Evolutionary conservation across 2,329 filamentous ascomycete genomes (phyloP), one percentile per base, ranked within the genome.

Genomic region (Colletotrichum navitas): DNA sequence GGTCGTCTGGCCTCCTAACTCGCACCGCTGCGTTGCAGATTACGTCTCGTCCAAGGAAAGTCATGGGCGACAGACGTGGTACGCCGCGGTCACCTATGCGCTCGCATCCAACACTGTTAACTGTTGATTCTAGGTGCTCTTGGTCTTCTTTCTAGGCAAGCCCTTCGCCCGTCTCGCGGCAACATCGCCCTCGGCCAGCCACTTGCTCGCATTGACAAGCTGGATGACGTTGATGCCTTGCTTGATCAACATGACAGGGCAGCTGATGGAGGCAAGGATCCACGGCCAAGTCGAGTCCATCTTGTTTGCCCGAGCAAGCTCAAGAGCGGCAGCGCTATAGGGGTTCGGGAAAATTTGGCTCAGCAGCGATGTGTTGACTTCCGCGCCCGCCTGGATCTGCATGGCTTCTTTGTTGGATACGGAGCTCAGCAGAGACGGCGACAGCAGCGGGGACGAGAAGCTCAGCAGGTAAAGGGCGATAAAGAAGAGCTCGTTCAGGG

Each of bases 401-500:
- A 81, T 83, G 63, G 85, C 85, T 66, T 86, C 85, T 66, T 78
- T 80, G 64, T 87, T 84, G 73, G 90, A 87, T 51, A 90, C 85
- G 16, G 89, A 85, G 77, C 90, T 85, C 74, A 92, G 90, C 63
- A 98, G 92, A 69, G 94, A 94, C 1, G 96, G 95, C 1, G 94
- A 96, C 66, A 98, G 90, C 47, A 91, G 89, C 2, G 95, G 95
- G 68, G 94, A 97, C 70, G 93, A 97, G 87, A 99, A 99, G 77
- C 95, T 98, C 71, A 99, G 92, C 65, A 99, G 92, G 85, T 99
- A 99, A 73, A 99, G 90, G 39, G 94, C 95, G 80, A 99, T 98
- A 87, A 99, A 99, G 88, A 98, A 99, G 75, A 95, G 84, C 83
- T 99, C 96, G 82, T 99, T 99, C 75, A 97, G 84, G 69, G 90